Base-by-base conservation (phyloP, 352 stramenopile genomes). In the Globisporangium recalcitrans region DNA sequence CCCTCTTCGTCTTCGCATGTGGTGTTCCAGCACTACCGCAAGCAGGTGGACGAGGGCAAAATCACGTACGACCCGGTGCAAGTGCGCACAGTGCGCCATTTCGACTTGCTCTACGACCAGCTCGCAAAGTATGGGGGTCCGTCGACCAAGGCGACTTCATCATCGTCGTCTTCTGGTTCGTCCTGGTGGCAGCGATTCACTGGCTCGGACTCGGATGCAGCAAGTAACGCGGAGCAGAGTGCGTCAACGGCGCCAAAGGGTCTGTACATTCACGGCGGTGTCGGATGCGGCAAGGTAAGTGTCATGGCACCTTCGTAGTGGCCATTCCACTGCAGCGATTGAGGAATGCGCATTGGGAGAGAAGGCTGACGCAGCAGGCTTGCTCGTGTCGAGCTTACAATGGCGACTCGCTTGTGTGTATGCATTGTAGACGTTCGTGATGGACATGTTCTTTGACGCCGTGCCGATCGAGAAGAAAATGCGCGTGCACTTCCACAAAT, bases 401-500 rank as follows among this genome's bases (percentile, higher is more conserved):
- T n/a, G n/a, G n/a, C n/a, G n/a, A n/a, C n/a, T n/a, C n/a, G n/a
- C n/a, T n/a, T n/a, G n/a, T 47, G 24, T 27, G 44, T 24, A 44
- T 27, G 14, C 42, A 7, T 16, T 48, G 13, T 65, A 99, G 77
- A 98, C 92, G 14, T 97, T 98, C 66, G 77, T 99, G 6, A 98
- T 99, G 95, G 95, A 99, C 77, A 83, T 97, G 67, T 98, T 99
- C 65, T 98, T 92, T 67, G 72, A 96, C 58, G 64, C 78, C 19
- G 73, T 91, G n/a, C 83, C 83, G 0, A 69, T 91, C 1, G 48
- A 85, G 49, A 65, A 70, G 29, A 98, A 98, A 64, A 75, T 85
- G 61, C 83, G 96, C 27, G 88, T 98, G 49, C 97, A 99, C 67
- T 99, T 99, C 77, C 96, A 99, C 80, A 87, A 95, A 58, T 99